Conservation (phyloP, 1,284 basidiomycete genomes). For the Apiotrichum veenhuisii region DNA sequence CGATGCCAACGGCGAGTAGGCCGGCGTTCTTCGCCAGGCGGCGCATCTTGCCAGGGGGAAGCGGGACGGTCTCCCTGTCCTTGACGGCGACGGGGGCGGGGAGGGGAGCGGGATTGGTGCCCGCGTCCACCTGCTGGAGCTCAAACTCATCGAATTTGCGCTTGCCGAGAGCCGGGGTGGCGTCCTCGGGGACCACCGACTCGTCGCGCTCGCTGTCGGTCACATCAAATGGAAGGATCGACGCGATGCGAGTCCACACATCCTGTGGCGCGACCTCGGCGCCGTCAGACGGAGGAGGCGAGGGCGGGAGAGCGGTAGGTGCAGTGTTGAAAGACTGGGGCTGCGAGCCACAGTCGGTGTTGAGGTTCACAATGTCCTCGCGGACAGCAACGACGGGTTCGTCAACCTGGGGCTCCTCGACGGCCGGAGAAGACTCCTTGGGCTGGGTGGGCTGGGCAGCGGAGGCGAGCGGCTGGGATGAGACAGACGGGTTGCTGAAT, state of each 20-base stretch:
- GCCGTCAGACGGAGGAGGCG: conserved; percentile 1
- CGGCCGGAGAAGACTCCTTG: not conserved
- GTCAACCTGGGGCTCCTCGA: not conserved
- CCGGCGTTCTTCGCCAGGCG: conserved; percentile 15
- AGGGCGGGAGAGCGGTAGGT: not conserved
- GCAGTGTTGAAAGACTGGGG: not conserved
- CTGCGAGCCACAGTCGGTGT: not conserved
- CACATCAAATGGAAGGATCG: too few species aligned
- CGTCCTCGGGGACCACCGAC: not conserved
- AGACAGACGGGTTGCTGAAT: not conserved
- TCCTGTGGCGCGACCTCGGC: not conserved
- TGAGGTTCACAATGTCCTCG: not conserved
- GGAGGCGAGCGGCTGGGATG: not conserved
- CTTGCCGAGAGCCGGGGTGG: not conserved
- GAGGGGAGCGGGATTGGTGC: not conserved
- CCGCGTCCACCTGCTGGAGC: not conserved
- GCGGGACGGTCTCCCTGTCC: not conserved
- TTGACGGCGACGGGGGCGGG: not conserved
- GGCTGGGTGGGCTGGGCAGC: not conserved
- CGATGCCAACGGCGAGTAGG: conserved; percentile 28
- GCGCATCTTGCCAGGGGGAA: conserved; percentile 3
- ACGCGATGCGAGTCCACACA: too few species aligned
- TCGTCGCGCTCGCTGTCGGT: too few species aligned
- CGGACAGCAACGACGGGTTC: not conserved
- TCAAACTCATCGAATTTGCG: not conserved